These are phyloP conservation scores for Craspedostauros australis DNA, from an alignment of 108 stramenopile species.

Conservation along the genomic window DNA sequence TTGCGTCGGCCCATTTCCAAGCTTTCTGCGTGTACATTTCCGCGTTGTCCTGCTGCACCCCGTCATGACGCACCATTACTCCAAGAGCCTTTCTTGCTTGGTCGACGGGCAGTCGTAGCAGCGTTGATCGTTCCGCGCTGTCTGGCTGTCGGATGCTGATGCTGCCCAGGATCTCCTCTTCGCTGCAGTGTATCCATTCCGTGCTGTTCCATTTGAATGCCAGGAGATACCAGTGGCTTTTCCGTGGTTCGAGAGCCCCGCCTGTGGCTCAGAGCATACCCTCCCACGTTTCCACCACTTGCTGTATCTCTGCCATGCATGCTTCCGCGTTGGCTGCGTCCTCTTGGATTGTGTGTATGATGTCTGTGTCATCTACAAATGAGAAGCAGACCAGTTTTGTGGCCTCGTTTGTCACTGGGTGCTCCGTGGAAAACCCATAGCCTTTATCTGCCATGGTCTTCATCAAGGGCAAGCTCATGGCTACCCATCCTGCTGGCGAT, in stretches of 20 bases:
- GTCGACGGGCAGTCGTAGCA: no score
- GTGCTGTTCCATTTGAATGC: no score
- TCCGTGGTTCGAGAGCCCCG: slow-evolving; percentile 1
- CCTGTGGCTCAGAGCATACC: slow-evolving; percentile 6
- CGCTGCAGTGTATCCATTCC: no score
- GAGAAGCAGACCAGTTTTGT: slow-evolving; percentile 5
- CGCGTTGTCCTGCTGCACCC: no score
- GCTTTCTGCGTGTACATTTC: no score
- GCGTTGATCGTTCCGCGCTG: no score
- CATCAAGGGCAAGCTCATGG: slow-evolving; percentile 16
- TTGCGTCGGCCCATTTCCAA: no score
- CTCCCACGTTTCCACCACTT: neutral
- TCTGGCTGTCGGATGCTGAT: no score
- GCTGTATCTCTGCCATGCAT: neutral
- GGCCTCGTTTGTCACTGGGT: neutral
- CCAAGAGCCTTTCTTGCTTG: no score
- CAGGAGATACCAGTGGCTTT: slow-evolving; percentile 5
- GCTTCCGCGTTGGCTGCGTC: no score
- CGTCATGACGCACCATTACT: no score
- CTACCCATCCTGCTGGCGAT: slow-evolving; percentile 31
- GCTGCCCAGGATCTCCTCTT: no score
- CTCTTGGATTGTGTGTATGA: neutral
- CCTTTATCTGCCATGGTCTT: slow-evolving; percentile 5
- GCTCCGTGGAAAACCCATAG: neutral
- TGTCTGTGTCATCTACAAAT: slow-evolving; percentile 31